A percentile compares a stretch with the other conserved stretches of the same genome.
phyloP scores from a whole-genome alignment of 805 yeast species.

The Candida insectorum region DNA sequence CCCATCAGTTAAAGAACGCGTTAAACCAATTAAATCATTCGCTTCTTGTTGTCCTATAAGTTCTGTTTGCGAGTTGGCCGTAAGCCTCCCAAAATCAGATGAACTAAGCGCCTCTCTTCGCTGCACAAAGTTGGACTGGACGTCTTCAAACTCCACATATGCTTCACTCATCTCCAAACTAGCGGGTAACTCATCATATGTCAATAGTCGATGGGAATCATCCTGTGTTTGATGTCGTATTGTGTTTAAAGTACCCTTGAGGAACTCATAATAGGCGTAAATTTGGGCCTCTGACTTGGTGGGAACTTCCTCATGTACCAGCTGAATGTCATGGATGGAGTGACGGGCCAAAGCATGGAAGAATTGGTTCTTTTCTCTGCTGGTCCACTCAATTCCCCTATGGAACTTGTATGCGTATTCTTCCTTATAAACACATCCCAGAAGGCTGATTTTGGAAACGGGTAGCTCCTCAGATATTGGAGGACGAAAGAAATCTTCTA shows the following conservation, averaged over 20 bases:
- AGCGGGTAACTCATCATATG: slow-evolving; percentile 48
- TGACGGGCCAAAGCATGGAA: slow-evolving; percentile 47
- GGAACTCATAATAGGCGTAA: slow-evolving; percentile 38
- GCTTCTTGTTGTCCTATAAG: neutral
- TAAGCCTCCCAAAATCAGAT: neutral
- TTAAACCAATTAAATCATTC: neutral
- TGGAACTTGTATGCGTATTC: neutral
- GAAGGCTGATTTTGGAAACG: slow-evolving; percentile 1
- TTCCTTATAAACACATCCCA: neutral
- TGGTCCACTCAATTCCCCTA: slow-evolving; percentile 43
- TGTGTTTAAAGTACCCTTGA: slow-evolving; percentile 19
- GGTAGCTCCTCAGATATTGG: slow-evolving; percentile 1
- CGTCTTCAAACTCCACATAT: slow-evolving; percentile 44
- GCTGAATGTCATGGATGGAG: slow-evolving; percentile 46
- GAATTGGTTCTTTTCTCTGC: slow-evolving; percentile 48
- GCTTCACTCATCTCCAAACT: slow-evolving; percentile 50
- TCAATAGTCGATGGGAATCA: slow-evolving; percentile 30
- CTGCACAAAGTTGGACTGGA: slow-evolving; percentile 15
- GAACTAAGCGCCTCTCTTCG: neutral
- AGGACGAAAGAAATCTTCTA: slow-evolving; percentile 17
- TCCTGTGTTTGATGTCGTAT: slow-evolving; percentile 5
- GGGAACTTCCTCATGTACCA: slow-evolving; percentile 30
- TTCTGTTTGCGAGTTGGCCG: neutral
- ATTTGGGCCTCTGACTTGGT: slow-evolving; percentile 45
- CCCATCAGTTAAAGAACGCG: neutral